Evolutionary conservation across 2,329 filamentous ascomycete genomes (phyloP), one percentile per base, ranked within the genome.

Genomic region (Fusarium sp.): DNA sequence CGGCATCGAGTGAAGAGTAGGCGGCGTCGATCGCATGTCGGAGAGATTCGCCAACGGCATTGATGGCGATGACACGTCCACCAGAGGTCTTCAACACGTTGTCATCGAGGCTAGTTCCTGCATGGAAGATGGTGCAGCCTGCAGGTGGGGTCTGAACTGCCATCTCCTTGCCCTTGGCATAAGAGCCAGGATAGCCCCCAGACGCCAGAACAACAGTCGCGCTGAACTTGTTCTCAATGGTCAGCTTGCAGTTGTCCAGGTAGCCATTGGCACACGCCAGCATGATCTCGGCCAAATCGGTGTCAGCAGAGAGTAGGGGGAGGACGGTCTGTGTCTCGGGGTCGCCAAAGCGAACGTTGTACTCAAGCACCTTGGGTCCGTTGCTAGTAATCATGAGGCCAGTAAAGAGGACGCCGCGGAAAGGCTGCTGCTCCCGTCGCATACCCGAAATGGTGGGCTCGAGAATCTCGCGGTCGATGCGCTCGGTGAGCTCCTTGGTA

Each of bases 141-240:
- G 79, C 70, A 53, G 81, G 84, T 58, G 83, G 82, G 23, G 78
- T 73, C 16, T 79, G 76, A 11, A 92, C 83, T 53, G 78, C 80
- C 80, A 87, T 92, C 71, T 81, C 84, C 44, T 82, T 92, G 58
- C 94, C 94, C 83, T 97, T 97, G 55, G 89, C 87, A 79, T 98
- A 98, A 1, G 89, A 85, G 59, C 91, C 93, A 6, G 96, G 96
- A 78, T 99, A 99, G 4, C 96, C 96, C 23, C 92, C 94, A 9
- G 96, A 93, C 57, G 95, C 94, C 16, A 97, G 91, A n/a, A 98
- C 94, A 36, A 99, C 94, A 2, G 95, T 98, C 28, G 94, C 92
- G 68, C 94, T 94, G 76, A 92, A 96, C 66, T 88, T 89, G 51
- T 86, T 78, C 64, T 92, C 88, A 36, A 95, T 82, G 67, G 90